These are phyloP conservation scores for Lichtheimia ramosa DNA, from an alignment of 371 early-diverging fungal genomes.

Conservation along the genomic window DNA sequence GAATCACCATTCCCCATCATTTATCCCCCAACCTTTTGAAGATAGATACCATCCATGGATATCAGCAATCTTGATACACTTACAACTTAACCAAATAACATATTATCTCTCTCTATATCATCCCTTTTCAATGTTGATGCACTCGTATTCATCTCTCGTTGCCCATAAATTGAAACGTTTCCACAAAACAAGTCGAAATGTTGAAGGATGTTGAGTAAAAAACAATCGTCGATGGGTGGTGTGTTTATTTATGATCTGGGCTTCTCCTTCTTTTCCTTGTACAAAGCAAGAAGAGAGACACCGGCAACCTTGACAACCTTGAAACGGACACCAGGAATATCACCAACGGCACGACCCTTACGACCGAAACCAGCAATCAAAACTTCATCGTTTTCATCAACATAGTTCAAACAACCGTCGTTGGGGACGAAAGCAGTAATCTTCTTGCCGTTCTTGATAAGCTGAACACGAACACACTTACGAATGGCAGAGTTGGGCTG, in stretches of 20 bases:
- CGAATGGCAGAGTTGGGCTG: slow-evolving; percentile 99
- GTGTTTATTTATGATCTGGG: slow-evolving; percentile 83
- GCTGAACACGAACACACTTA: slow-evolving; percentile 99
- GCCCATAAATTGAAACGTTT: too few species aligned
- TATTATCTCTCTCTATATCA: too few species aligned
- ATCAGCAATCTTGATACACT: too few species aligned
- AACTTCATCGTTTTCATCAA: slow-evolving; percentile 98
- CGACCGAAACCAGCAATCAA: slow-evolving; percentile 97
- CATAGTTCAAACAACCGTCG: slow-evolving; percentile 99
- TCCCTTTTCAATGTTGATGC: too few species aligned
- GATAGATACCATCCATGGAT: too few species aligned
- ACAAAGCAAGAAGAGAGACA: slow-evolving; percentile 98
- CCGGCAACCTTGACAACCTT: slow-evolving; percentile 99
- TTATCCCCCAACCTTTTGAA: too few species aligned
- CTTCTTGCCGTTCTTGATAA: slow-evolving; percentile 99
- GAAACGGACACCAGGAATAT: slow-evolving; percentile 99
- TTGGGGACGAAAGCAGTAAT: slow-evolving; percentile 99
- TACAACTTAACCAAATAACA: too few species aligned
- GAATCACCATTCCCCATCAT: not conserved
- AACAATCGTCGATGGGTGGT: too few species aligned
- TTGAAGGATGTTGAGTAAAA: too few species aligned
- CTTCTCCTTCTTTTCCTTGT: slow-evolving; percentile 99
- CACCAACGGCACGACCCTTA: slow-evolving; percentile 90
- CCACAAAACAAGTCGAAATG: too few species aligned
- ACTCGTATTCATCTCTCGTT: too few species aligned